These are phyloP conservation scores for Melampsora americana DNA, from an alignment of 1,284 basidiomycete species.

Conservation along the genomic window DNA sequence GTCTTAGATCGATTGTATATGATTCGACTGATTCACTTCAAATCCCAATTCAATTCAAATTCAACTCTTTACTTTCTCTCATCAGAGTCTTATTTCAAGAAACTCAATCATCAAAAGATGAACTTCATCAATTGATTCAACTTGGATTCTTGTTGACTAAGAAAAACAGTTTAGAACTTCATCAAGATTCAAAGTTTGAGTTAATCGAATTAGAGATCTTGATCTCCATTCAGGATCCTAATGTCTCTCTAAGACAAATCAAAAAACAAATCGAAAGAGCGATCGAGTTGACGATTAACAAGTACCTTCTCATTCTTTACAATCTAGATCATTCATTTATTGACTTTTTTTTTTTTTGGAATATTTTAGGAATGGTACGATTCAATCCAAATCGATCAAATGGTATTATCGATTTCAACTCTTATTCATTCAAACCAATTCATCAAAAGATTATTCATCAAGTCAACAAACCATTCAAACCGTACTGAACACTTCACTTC, in stretches of 20 bases:
- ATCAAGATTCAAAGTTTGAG: not conserved
- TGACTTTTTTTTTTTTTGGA: not conserved
- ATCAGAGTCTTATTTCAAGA: not conserved
- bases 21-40: not conserved
- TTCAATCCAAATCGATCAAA: not conserved
- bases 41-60: not conserved
- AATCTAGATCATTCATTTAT: not conserved
- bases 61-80: not conserved
- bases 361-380: not conserved
- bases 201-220: conserved; percentile 5
- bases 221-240: not conserved
- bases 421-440: not conserved
- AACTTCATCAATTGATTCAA: not conserved
- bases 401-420: conserved; percentile 29
- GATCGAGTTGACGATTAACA: conserved; percentile 18
- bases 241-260: conserved; percentile 9
- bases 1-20: not conserved
- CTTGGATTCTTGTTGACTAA: not conserved
- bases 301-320: not conserved
- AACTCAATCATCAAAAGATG: not conserved
- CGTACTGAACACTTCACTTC: conserved; percentile 5
- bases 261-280: conserved; percentile 16
- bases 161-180: not conserved
- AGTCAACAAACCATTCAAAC: not conserved
- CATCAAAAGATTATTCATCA: conserved; percentile 5